Evolutionary conservation across 306 rosid genomes (phyloP), one percentile per base, ranked within the genome.

Genomic region (Crotalaria pallida): DNA sequence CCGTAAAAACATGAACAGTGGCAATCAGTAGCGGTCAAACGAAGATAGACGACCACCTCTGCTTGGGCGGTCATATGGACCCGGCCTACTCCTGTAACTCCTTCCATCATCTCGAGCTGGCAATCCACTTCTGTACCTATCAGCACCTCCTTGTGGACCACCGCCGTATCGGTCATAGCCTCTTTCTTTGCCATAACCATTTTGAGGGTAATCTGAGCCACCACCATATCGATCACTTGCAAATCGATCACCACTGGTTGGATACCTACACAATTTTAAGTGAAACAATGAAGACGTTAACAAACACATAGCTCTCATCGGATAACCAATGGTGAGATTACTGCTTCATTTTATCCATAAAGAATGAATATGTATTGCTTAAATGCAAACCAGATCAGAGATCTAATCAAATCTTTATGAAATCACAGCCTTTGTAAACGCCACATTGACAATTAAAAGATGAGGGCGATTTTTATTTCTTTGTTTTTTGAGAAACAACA

Each of bases 151-250:
- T 11, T 88, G 79, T 3, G 88, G 67, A 61, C 91, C 84, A 36
- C 88, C 74, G 13, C 88, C 74, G 13, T 89, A 89, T 45, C 91
- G 84, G 45, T 86, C 96, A 59, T 85, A 94, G 65, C 81, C 85
- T 82, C 86, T 80, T 58, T 90, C 98, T 81, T 87, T 94, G 13
- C 86, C 96, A 80, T 87, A 88, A 29, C 96, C 90, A 74, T 84
- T 94, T 62, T 79, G 98, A 3, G 97, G 85, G 69, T 83, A 86
- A 17, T 94, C 96, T 15, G 87, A 84, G 36, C 82, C 88, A 31
- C 83, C 80, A 10, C 83, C 88, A 40, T 84, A 90, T 76, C 96
- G 84, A 41, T 90, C 98, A 77, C 86, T 82, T 11, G 76, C 79
- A 75, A 87, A 76, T 16, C 96, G 96, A 49, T 94, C 90, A 58